Base-by-base conservation (phyloP, 139 green algal species). In the Chlamydomonas sphaeroides region DNA sequence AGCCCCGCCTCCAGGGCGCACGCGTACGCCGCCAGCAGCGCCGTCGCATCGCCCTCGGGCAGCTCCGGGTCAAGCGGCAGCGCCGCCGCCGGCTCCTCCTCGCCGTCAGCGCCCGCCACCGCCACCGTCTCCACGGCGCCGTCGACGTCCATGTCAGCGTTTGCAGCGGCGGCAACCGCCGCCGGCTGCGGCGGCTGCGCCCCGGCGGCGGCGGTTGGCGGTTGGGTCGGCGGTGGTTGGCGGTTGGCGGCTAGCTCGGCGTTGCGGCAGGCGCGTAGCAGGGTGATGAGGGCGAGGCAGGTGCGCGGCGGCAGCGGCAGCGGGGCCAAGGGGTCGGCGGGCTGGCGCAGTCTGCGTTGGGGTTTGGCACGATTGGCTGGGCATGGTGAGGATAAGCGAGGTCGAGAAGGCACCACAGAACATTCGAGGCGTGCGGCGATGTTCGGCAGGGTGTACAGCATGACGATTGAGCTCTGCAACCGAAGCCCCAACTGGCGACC, bases 251-350 rank as follows among this genome's bases (percentile, higher is more conserved):
- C n/a, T n/a, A n/a, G n/a, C n/a, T n/a, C n/a, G n/a, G n/a, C 32
- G 72, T 42, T 35, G 36, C 72, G 72, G 72, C 56, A 69, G 15
- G 39, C 38, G 1, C 72, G 30, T 38, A 80, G 56, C 53, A 80
- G 72, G 11, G 36, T 41, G 32, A 82, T 63, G 41, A 82, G 75
- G 3, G 75, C 75, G 14, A 71, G 61, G 41, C 15, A 72, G 39
- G 71, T 73, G 38, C 66, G 65, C 0, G 82, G 82, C 8, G 71
- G 53, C 36, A 87, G 53, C 1, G 82, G 73, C 53, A 87, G 68
- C 38, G 70, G 42, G 28, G 68, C 56, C 17, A 61, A 45, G 11
- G 59, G 69, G 80, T 86, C 75, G 6, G 32, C 75, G n/a, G 75
- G n/a, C 36, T 71, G 23, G 5, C 62, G 45, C 10, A 74, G 76